A percentile compares a stretch with the other conserved stretches of the same genome.
phyloP scores from a whole-genome alignment of 768 basidiomycete genomes.

The Mycena amicta region DNA sequence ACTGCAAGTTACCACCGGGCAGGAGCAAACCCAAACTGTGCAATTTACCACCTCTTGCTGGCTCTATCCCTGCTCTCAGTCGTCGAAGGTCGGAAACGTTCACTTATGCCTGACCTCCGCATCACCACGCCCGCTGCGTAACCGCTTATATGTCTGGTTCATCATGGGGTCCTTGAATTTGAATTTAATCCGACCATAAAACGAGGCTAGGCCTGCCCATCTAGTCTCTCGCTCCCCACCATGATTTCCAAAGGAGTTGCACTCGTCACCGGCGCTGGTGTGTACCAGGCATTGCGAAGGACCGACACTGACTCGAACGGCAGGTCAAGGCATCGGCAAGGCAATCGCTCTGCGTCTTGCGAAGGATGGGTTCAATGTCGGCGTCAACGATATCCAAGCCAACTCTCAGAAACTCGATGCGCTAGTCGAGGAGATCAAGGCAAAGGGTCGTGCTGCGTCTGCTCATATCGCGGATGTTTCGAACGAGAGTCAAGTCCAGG shows the following conservation, averaged over 20 bases:
- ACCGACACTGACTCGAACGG: too few species aligned
- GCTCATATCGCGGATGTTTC: slow-evolving; percentile 34
- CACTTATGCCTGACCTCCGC: too few species aligned
- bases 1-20: neutral
- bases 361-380: slow-evolving; percentile 42
- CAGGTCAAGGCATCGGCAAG: slow-evolving; percentile 44
- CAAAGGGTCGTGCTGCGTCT: slow-evolving; percentile 18
- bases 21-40: neutral
- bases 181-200: too few species aligned
- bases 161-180: too few species aligned
- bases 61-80: neutral
- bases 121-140: too few species aligned
- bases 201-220: neutral
- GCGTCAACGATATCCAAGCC: slow-evolving; percentile 38
- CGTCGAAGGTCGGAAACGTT: too few species aligned
- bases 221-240: neutral
- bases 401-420: slow-evolving; percentile 28
- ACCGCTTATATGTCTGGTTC: too few species aligned
- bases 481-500: slow-evolving; percentile 37
- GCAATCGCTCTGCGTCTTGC: slow-evolving; percentile 45
- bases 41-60: neutral
- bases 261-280: slow-evolving; percentile 37
- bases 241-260: slow-evolving; percentile 28
- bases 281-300: slow-evolving; percentile 24
- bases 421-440: slow-evolving; percentile 29